Evolutionary conservation across 345 rosid species (phyloP).

Genomic region (Mallotus nudiflorus): DNA sequence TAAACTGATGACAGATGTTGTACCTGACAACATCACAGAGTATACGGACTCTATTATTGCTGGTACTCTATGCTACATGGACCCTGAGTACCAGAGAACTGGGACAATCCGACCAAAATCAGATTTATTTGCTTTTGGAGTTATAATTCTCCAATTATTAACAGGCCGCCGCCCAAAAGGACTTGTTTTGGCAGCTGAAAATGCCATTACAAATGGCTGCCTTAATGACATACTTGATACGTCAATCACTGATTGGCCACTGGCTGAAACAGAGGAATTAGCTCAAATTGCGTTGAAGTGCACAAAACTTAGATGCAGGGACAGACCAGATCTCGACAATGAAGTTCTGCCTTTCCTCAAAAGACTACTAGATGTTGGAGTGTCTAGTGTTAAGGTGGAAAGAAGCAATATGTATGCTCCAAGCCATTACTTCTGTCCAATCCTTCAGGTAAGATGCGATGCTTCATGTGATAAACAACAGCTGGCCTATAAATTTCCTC

Average conservation of each 20-base stretch:
- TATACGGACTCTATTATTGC: constrained; percentile 68
- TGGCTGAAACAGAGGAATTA: constrained; percentile 61
- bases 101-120: constrained; percentile 91
- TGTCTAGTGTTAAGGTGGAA: constrained; percentile 45
- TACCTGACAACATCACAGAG: constrained; percentile 67
- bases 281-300: constrained; percentile 68
- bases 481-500: background rate
- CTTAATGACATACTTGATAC: constrained; percentile 58
- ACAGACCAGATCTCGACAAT: constrained; percentile 78
- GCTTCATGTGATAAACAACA: background rate
- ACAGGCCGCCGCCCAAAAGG: constrained; percentile 65
- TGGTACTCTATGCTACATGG: constrained; percentile 83
- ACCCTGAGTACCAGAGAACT: constrained; percentile 84
- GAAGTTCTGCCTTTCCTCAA: constrained; percentile 75
- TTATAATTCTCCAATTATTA: constrained; percentile 67
- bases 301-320: constrained; percentile 79
- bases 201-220: constrained; percentile 56
- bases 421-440: constrained; percentile 74
- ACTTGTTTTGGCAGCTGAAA: constrained; percentile 54
- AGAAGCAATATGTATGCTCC: constrained; percentile 48
- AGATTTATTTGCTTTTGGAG: constrained; percentile 79
- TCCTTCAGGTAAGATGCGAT: constrained; percentile 62
- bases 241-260: constrained; percentile 71
- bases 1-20: constrained; percentile 67
- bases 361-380: constrained; percentile 61